These are phyloP conservation scores for Dryas integrifolia DNA, from an alignment of 331 rosid species.

Conservation along the genomic window DNA sequence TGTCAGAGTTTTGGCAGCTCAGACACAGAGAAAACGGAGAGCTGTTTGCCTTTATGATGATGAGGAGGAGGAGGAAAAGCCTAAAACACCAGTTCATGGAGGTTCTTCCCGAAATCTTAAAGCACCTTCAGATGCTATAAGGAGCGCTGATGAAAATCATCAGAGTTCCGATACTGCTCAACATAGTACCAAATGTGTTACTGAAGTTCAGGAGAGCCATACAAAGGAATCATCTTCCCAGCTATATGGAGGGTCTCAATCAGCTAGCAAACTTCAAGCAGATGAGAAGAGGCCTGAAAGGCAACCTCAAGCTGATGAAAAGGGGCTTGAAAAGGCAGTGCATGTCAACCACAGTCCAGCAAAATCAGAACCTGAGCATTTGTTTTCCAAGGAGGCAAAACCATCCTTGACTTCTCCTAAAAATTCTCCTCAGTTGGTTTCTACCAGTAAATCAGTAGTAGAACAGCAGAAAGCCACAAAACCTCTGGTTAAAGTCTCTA, in stretches of 20 bases:
- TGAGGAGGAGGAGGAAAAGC: constrained; percentile 62
- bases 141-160: constrained; percentile 35
- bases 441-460: constrained; percentile 37
- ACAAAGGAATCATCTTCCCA: constrained; percentile 47
- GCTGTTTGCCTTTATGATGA: constrained; percentile 81
- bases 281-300: constrained; percentile 21
- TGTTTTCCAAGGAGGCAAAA: constrained; percentile 49
- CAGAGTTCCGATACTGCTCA: constrained; percentile 43
- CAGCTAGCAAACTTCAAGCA: constrained; percentile 29
- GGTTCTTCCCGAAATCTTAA: constrained; percentile 58
- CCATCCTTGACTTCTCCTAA: constrained; percentile 49
- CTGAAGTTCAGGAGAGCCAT: constrained; percentile 40
- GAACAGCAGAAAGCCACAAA: constrained; percentile 59
- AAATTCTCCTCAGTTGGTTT: constrained; percentile 53
- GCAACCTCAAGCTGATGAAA: constrained; percentile 35
- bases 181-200: constrained; percentile 33
- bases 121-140: constrained; percentile 52
- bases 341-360: constrained; percentile 42
- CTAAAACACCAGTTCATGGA: constrained; percentile 91
- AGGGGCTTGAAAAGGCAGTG: constrained; percentile 40
- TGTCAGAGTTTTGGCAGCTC: constrained; percentile 31
- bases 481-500: constrained; percentile 42
- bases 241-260: constrained; percentile 34
- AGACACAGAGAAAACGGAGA: constrained; percentile 57
- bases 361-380: constrained; percentile 47